Evolutionary conservation across 495 filamentous ascomycete genomes (phyloP), one percentile per base, ranked within the genome.

Genomic region (Penicillium argentinense): DNA sequence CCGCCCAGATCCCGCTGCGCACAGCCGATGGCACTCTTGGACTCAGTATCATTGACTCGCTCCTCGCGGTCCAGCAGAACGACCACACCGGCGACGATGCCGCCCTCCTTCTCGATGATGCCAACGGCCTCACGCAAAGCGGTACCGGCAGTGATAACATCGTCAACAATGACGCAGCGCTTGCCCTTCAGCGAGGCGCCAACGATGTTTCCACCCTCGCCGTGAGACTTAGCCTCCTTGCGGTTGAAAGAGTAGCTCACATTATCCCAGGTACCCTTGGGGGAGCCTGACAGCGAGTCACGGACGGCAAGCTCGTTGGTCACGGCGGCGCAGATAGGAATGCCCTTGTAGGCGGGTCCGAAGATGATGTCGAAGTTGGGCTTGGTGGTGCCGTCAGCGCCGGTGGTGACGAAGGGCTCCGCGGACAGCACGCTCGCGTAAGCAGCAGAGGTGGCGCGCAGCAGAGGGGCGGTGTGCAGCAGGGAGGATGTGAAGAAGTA

Each of bases 401-500:
- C 53, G 55, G 56, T 65, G 45, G 63, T 64, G 34, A 68, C 66
- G 51, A 72, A 72, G 6, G 74, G 72, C 39, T 71, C 63, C 24
- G 62, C 40, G 16, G 69, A 66, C 34, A 96, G 83, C 38, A 88
- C 80, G 34, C 83, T 76, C 5, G 92, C 91, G 64, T 90, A 97
- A 32, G 92, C 89, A 32, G 79, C 73, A 44, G 83, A 77, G 49
- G 93, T 82, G 47, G 88, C 80, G 45, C 77, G 75, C 46, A 93
- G 80, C 14, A 95, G 79, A 47, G 81, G 71, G 19, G 82, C 86
- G 17, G 79, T 81, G 73, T 91, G 85, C 73, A 97, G 90, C 54
- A 85, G 79, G 24, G 89, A 89, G 13, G 91, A 88, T 68, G 93
- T 95, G 84, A 97, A 95, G 80, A 98, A 97, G 81, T 97, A 97